Evolutionary conservation across 805 yeast species (phyloP).

Genomic region (Candida fluviatilis): DNA sequence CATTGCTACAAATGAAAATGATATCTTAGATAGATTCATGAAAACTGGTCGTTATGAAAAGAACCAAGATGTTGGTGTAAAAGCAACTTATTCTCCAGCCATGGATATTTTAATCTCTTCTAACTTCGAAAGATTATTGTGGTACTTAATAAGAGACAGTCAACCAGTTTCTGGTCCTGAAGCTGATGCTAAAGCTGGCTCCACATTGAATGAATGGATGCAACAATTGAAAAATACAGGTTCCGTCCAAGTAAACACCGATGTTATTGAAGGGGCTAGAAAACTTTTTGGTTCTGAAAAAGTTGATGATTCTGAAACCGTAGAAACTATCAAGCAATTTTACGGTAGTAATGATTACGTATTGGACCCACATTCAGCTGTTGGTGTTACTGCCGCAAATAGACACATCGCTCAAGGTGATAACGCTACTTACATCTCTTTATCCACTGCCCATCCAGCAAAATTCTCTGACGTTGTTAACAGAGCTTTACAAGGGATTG

Average conservation of each 20-base stretch:
- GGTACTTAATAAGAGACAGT: slow-evolving; percentile 85
- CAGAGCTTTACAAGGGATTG: slow-evolving; percentile 59
- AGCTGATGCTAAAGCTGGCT: slow-evolving; percentile 67
- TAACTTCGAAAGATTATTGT: slow-evolving; percentile 91
- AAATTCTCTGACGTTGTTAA: slow-evolving; percentile 96
- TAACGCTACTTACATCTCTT: slow-evolving; percentile 56
- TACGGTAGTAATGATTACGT: slow-evolving; percentile 70
- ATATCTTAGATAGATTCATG: slow-evolving; percentile 89
- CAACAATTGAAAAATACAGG: slow-evolving; percentile 69
- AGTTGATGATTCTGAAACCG: slow-evolving; percentile 74
- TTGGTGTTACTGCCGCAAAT: slow-evolving; percentile 80
- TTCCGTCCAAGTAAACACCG: slow-evolving; percentile 63
- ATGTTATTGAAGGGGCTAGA: slow-evolving; percentile 63
- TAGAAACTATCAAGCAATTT: slow-evolving; percentile 67
- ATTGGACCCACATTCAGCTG: slow-evolving; percentile 95
- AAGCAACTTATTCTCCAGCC: slow-evolving; percentile 93
- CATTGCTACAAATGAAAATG: slow-evolving; percentile 95
- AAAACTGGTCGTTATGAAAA: slow-evolving; percentile 83
- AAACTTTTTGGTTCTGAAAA: slow-evolving; percentile 72
- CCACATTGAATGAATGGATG: slow-evolving; percentile 73
- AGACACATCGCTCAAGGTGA: slow-evolving; percentile 46
- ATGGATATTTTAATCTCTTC: slow-evolving; percentile 97
- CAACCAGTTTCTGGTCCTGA: slow-evolving; percentile 34
- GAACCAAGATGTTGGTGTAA: slow-evolving; percentile 39
- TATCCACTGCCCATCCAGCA: slow-evolving; percentile 99